Percentiles rank a stretch among this genome's conserved stretches.
Conservation (phyloP, 352 stramenopile species). For the Phytopythium aichiense region DNA sequence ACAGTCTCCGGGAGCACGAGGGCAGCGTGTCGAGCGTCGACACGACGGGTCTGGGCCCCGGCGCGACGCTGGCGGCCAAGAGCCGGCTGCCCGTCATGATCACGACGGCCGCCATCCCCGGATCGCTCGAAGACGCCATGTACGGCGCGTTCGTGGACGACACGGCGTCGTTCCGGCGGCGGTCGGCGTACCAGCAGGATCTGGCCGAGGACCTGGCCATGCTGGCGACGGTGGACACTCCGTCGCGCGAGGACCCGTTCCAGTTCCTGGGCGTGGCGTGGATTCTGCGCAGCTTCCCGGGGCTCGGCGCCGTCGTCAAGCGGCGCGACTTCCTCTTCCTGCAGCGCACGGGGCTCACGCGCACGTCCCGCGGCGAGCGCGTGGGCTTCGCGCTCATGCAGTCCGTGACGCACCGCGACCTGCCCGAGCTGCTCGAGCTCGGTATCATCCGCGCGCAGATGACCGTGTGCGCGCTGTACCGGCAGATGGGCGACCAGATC, state of each 20-base stretch:
- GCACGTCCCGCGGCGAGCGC: constrained; percentile 36
- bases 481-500: constrained; percentile 25
- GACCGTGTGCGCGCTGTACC: constrained; percentile 40
- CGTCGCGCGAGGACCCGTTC: constrained; percentile 38
- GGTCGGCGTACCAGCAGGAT: constrained; percentile 28
- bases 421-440: constrained; percentile 33
- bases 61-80: constrained; percentile 32
- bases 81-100: constrained; percentile 36
- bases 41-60: constrained; percentile 28
- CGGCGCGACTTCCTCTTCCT: constrained; percentile 36
- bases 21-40: constrained; percentile 4
- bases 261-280: constrained; percentile 42
- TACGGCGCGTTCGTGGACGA: constrained; percentile 47
- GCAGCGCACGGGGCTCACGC: constrained; percentile 22
- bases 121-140: constrained; percentile 51
- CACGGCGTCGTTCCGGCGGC: constrained; percentile 29
- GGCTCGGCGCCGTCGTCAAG: constrained; percentile 25
- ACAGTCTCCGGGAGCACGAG: neutral
- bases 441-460: constrained; percentile 37
- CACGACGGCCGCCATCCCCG: constrained; percentile 28
- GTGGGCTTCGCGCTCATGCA: constrained; percentile 37
- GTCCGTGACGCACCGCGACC: constrained; percentile 39
- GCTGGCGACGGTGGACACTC: constrained; percentile 27
- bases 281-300: constrained; percentile 37
- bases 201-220: constrained; percentile 37